Conservation (phyloP, 768 basidiomycete genomes). For the Panaeolus papilionaceus region DNA sequence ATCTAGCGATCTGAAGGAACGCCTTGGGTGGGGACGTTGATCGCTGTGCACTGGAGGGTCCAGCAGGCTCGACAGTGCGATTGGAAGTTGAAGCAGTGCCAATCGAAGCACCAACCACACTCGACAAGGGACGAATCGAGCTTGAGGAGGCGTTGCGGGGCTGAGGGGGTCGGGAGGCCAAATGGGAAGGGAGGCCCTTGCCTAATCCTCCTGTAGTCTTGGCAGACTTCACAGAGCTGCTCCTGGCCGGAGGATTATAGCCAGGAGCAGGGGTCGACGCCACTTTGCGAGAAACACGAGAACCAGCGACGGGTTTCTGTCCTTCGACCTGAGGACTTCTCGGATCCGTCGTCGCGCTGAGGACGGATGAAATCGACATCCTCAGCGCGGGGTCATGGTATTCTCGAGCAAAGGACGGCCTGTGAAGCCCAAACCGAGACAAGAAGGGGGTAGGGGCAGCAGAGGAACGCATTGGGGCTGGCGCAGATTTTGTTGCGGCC, state of each 20-base stretch:
- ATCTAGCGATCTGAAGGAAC: slow-evolving; percentile 21
- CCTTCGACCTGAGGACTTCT: slow-evolving; percentile 2
- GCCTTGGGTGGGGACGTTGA: slow-evolving; percentile 6
- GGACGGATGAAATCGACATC: slow-evolving; percentile 11
- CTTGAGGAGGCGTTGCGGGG: slow-evolving; percentile 18
- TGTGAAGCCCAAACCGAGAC: slow-evolving; percentile 7
- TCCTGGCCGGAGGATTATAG: background rate
- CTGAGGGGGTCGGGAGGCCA: slow-evolving; percentile 21
- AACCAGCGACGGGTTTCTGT: background rate
- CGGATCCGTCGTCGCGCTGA: slow-evolving; percentile 1
- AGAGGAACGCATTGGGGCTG: background rate
- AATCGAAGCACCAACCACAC: slow-evolving; percentile 15
- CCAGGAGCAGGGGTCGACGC: background rate
- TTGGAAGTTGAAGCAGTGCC: slow-evolving; percentile 12
- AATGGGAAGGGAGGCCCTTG: slow-evolving; percentile 26
- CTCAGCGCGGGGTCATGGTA: slow-evolving; percentile 4
- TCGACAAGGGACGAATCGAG: slow-evolving; percentile 13
- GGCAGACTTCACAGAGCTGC: slow-evolving; percentile 16
- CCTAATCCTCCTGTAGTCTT: slow-evolving; percentile 23
- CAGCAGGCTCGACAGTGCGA: background rate
- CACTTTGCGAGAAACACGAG: background rate
- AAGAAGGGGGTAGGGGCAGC: background rate
- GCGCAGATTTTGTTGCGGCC: slow-evolving; percentile 11
- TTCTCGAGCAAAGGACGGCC: slow-evolving; percentile 4
- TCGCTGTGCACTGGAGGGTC: slow-evolving; percentile 8